phyloP scores from a whole-genome alignment of 768 basidiomycete species.

The Trametes elegans region DNA sequence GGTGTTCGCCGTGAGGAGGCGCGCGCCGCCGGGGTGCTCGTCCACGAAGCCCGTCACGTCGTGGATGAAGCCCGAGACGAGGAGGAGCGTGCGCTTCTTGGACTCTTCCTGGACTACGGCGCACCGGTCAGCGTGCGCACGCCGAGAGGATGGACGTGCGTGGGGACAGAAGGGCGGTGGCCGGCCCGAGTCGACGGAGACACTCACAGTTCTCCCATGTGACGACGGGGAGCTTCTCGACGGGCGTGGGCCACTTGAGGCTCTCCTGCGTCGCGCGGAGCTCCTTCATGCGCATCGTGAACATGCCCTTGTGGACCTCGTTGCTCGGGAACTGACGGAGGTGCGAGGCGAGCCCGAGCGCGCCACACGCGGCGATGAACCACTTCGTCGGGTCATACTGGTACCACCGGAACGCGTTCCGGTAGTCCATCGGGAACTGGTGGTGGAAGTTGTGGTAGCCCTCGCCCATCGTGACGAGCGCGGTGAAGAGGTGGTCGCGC shows the following conservation, averaged over 20 bases:
- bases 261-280: slow-evolving; percentile 74
- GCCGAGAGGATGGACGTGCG: too few relatives aligned
- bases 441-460: slow-evolving; percentile 99
- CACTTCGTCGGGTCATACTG: slow-evolving; percentile 93
- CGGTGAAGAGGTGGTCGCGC: slow-evolving; percentile 84
- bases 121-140: not conserved
- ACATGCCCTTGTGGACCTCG: slow-evolving; percentile 80
- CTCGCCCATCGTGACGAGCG: slow-evolving; percentile 88
- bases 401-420: slow-evolving; percentile 93
- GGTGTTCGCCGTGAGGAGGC: slow-evolving; percentile 77
- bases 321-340: slow-evolving; percentile 69
- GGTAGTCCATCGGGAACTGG: slow-evolving; percentile 95
- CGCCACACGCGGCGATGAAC: slow-evolving; percentile 69
- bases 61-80: slow-evolving; percentile 91
- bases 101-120: slow-evolving; percentile 77
- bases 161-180: too few relatives aligned
- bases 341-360: slow-evolving; percentile 57
- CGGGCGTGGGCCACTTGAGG: slow-evolving; percentile 79
- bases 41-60: slow-evolving; percentile 84
- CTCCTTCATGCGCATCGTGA: slow-evolving; percentile 92
- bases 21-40: slow-evolving; percentile 89
- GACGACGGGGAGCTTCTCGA: slow-evolving; percentile 73
- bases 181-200: too few relatives aligned
- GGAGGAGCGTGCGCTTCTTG: slow-evolving; percentile 74
- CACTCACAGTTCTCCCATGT: slow-evolving; percentile 80